These are phyloP conservation scores for Diaporthe australafricana DNA, from an alignment of 2,329 filamentous ascomycete genomes.

Conservation along the genomic window DNA sequence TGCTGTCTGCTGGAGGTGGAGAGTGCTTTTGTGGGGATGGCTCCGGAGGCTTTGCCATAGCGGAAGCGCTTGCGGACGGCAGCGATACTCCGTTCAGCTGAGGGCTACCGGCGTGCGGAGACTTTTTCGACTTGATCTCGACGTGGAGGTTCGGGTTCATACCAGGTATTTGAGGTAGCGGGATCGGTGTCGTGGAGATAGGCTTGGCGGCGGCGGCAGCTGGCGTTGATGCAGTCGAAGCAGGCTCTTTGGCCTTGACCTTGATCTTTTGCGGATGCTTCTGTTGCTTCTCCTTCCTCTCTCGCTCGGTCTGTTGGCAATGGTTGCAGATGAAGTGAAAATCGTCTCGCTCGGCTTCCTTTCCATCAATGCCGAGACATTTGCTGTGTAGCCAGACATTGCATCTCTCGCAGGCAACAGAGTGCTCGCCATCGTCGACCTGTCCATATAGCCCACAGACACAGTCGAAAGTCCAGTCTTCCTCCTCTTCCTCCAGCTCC, in stretches of 20 bases:
- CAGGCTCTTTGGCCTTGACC: constrained; percentile 59
- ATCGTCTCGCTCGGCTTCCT: constrained; percentile 84
- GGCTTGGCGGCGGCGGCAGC: constrained; percentile 37
- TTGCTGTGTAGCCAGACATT: constrained; percentile 98
- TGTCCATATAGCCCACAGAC: constrained; percentile 90
- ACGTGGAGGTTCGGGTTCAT: constrained; percentile 22
- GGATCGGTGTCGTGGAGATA: constrained; percentile 39
- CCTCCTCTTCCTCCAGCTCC: constrained; percentile 75
- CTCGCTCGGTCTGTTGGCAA: constrained; percentile 74
- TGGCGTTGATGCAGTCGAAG: constrained; percentile 42
- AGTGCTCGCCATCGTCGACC: constrained; percentile 94
- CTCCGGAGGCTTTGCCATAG: constrained; percentile 26
- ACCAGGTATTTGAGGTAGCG: constrained; percentile 35
- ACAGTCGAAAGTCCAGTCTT: constrained; percentile 96
- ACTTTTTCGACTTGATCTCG: constrained; percentile 22
- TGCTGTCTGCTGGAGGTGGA: constrained; percentile 30
- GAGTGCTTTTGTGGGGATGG: constrained; percentile 37
- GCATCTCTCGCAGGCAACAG: constrained; percentile 92
- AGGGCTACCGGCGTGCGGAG: constrained; percentile 7
- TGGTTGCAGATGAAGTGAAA: constrained; percentile 88
- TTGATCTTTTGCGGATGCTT: constrained; percentile 66
- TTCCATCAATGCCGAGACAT: constrained; percentile 83
- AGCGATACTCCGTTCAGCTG: constrained; percentile 34
- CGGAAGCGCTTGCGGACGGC: constrained; percentile 29
- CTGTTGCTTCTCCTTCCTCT: constrained; percentile 67